Evolutionary conservation across 768 basidiomycete species (phyloP).

Genomic region (Tricholoma hemisulphureum): DNA sequence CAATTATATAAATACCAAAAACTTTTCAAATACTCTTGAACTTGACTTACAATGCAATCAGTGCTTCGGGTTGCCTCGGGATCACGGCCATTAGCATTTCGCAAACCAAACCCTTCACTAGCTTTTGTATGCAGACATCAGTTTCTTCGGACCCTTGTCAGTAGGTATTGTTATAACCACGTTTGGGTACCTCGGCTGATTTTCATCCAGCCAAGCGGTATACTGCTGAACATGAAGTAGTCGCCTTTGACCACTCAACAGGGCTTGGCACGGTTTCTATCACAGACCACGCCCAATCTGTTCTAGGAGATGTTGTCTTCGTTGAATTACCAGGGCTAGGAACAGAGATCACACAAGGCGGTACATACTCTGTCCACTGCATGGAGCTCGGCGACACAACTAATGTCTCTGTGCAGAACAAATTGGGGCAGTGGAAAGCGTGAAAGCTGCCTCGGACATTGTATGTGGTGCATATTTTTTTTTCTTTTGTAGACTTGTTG

Average conservation of each 20-base stretch:
- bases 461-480: slow-evolving; percentile 35
- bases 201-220: slow-evolving; percentile 64
- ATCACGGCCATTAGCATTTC: slow-evolving; percentile 13
- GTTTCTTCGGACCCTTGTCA: slow-evolving; percentile 53
- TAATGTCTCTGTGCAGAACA: slow-evolving; percentile 47
- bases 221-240: slow-evolving; percentile 85
- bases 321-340: slow-evolving; percentile 82
- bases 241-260: slow-evolving; percentile 74
- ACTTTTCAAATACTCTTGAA: neutral
- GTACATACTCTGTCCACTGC: slow-evolving; percentile 44
- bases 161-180: slow-evolving; percentile 41
- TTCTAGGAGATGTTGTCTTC: slow-evolving; percentile 95
- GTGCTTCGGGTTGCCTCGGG: slow-evolving; percentile 33
- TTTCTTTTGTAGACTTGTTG: slow-evolving; percentile 10
- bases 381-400: neutral
- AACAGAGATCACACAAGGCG: slow-evolving; percentile 62
- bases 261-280: slow-evolving; percentile 80
- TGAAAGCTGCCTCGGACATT: slow-evolving; percentile 95
- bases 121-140: slow-evolving; percentile 24
- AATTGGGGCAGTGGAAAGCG: slow-evolving; percentile 93
- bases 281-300: slow-evolving; percentile 89
- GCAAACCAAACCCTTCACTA: slow-evolving; percentile 22
- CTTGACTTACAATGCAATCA: slow-evolving; percentile 36
- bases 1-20: no score
- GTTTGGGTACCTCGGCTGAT: slow-evolving; percentile 1